Base-by-base conservation (phyloP, 2,329 filamentous ascomycete species). In the Reticulascus tulasneorum region DNA sequence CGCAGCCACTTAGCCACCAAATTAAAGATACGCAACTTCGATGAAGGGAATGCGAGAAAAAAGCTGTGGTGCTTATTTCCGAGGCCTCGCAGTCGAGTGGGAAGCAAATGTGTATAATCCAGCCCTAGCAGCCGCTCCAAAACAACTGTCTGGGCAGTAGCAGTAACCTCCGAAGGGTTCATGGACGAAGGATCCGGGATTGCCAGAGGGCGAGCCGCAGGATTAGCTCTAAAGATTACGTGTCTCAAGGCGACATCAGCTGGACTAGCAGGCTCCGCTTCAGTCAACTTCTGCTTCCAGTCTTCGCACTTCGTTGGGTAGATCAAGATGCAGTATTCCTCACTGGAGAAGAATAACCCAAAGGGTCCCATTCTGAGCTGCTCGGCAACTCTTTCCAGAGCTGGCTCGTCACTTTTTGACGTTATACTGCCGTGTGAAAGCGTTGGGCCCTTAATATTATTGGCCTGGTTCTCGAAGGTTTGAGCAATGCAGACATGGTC, bases 21-120 rank as follows among this genome's bases (percentile, higher is more conserved):
- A 8, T 54, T 45, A 13, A 58, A 56, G 23, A 63, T 59, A 9
- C 55, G 37, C 7, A 45, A 38, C 19, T 56, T 55, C 3, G 59
- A 55, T 0, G 49, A 46, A 1, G 75, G 72, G 32, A 77, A 77
- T 3, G 67, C 55, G 2, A 79, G 49, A 41, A 68, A 77, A 44
- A 77, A 69, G 17, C 51, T 53, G 30, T 58, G 54, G 4, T 54
- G 47, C 18, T 45, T 49, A 7, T 42, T 29, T n/a, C n/a, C n/a
- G n/a, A n/a, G n/a, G n/a, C n/a, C n/a, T 18, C 34, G 18, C 11
- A 29, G n/a, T 4, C 23, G 23, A 11, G 28, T 19, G 1, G 51
- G 53, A 5, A 47, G 37, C 2, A 65, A 53, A 8, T 47, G 40
- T 9, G 55, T 41, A 29, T 62, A 64, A 10, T 56, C 51, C 13